Conservation (phyloP, 805 yeast species). For the Wickerhamomyces sydowiorum region DNA sequence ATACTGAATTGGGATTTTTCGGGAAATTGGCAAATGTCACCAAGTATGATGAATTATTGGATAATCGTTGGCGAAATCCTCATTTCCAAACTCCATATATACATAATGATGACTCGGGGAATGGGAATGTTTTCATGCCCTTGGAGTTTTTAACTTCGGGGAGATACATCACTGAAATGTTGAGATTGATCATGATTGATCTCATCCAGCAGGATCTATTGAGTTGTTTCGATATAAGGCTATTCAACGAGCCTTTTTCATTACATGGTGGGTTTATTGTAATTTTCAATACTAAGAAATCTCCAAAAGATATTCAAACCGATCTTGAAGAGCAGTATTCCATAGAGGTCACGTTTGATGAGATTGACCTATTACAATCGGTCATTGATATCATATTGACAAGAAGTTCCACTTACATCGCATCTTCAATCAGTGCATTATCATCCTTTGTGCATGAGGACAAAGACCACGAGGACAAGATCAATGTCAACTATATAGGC, state of each 20-base stretch:
- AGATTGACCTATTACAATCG: constrained; percentile 24
- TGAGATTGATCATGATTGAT: constrained; percentile 38
- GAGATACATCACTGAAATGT: constrained; percentile 48
- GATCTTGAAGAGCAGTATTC: not conserved
- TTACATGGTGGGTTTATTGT: constrained; percentile 12
- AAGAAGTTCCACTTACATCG: constrained; percentile 25
- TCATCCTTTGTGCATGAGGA: constrained; percentile 2
- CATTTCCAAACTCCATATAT: not conserved
- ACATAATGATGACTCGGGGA: not conserved
- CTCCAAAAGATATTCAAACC: not conserved
- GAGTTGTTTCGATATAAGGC: not conserved
- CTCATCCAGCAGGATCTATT: not conserved
- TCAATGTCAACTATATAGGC: constrained; percentile 45
- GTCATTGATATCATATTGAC: constrained; percentile 33
- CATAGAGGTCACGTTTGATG: not conserved
- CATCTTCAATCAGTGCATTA: constrained; percentile 9
- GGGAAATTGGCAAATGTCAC: constrained; percentile 35
- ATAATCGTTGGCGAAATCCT: constrained; percentile 21
- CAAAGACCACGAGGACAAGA: not conserved
- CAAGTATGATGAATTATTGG: constrained; percentile 34
- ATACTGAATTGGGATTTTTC: constrained; percentile 53
- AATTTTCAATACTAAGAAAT: not conserved
- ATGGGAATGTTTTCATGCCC: constrained; percentile 42
- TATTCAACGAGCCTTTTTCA: not conserved
- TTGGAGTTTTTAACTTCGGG: constrained; percentile 51